These are phyloP conservation scores for Talaromyces liani DNA, from an alignment of 495 filamentous ascomycete species.

Conservation along the genomic window DNA sequence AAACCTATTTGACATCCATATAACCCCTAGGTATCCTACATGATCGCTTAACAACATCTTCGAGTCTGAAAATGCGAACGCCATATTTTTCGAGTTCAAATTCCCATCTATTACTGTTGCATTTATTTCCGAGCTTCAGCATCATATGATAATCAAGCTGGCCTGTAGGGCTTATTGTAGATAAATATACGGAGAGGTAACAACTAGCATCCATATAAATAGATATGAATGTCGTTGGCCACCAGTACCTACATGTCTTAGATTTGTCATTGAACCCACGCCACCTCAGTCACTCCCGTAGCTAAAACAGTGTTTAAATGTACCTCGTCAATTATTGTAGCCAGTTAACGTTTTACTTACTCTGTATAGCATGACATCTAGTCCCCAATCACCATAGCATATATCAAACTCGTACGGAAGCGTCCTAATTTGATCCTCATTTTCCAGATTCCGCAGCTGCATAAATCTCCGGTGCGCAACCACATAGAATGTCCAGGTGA, in stretches of 20 bases:
- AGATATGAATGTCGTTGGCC: background rate
- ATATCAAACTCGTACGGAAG: no score
- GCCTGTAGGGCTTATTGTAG: background rate
- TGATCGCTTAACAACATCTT: background rate
- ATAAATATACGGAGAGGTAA: no score
- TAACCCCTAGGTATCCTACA: no score
- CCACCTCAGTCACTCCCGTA: background rate
- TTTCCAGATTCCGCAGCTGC: background rate
- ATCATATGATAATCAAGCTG: background rate
- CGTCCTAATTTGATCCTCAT: background rate
- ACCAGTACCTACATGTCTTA: background rate
- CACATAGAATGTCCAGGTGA: background rate
- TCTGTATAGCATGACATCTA: no score
- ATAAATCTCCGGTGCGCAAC: background rate
- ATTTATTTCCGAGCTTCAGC: background rate
- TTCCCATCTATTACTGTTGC: background rate
- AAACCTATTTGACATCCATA: no score
- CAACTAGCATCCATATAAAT: background rate
- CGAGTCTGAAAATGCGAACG: background rate
- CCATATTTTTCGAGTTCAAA: background rate
- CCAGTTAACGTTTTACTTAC: no score
- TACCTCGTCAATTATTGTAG: background rate
- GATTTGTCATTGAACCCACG: background rate
- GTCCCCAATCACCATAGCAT: no score
- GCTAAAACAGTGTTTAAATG: background rate